These are phyloP conservation scores for Syncephalastrum sp. DNA, from an alignment of 371 early-diverging fungal species.

Conservation along the genomic window DNA sequence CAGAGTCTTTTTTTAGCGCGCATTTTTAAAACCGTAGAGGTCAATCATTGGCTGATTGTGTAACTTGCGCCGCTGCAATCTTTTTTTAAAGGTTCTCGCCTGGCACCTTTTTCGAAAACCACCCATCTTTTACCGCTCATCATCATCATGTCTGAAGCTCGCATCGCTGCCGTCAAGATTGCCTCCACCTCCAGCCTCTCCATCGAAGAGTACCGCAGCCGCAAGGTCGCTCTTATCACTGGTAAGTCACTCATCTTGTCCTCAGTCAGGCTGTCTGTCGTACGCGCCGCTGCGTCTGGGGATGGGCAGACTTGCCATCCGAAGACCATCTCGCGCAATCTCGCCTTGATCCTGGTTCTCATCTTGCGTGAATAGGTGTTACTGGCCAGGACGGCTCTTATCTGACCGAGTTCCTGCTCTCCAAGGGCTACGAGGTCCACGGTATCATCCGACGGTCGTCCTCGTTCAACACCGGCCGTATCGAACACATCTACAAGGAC, in stretches of 20 bases:
- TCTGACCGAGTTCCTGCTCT: conserved; percentile 72
- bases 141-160: conserved; percentile 30
- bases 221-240: conserved; percentile 68
- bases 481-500: conserved; percentile 79
- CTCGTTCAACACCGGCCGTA: conserved; percentile 82
- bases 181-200: conserved; percentile 29
- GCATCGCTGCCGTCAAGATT: conserved; percentile 33
- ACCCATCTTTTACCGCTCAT: conserved; percentile 5
- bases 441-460: conserved; percentile 86
- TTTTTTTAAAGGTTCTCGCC: conserved; percentile 17
- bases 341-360: too few species aligned
- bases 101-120: conserved; percentile 12
- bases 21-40: too few species aligned
- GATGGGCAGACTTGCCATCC: not conserved
- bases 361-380: conserved; percentile 53
- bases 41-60: too few species aligned
- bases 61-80: not conserved
- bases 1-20: too few species aligned
- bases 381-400: conserved; percentile 88
- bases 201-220: conserved; percentile 56
- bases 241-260: conserved; percentile 30
- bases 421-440: conserved; percentile 82
- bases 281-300: not conserved
- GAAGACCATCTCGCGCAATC: too few species aligned
- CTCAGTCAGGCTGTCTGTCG: too few species aligned